Evolutionary conservation across 2,329 filamentous ascomycete species (phyloP), one percentile per base, ranked within the genome.

Genomic region (Aureobasidium sp.): DNA sequence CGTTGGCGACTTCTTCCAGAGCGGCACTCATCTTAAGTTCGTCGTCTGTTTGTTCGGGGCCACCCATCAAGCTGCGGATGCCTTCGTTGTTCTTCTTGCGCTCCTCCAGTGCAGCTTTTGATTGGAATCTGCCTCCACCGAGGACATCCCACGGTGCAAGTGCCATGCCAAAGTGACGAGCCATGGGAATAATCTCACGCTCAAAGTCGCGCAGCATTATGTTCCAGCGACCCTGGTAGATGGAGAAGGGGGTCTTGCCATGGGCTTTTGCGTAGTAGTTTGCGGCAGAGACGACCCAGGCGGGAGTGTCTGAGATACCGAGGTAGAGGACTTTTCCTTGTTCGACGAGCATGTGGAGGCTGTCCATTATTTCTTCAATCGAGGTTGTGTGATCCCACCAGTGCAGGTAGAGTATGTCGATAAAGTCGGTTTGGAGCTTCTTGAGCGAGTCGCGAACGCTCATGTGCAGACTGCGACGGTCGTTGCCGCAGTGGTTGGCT

Each of bases 1-100:
- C 80, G 20, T 81, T 82, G 0, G 88, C 88, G 7, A 92, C 81
- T 67, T 86, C 80, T n/a, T 86, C 87, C 0, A 94, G 82, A 4
- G 86, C 87, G 60, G 83, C 82, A 67, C 85, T 87, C 29, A 89
- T 79, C 53, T 81, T 82, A 33, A 78, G 75, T 60, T 87, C 85
- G 0, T 84, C 80, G 38, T 88, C 84, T 3, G 79, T 81, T 67
- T 86, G 74, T 25, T 71, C 67, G n/a, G 29, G 6, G 70, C 27
- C 68, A 7, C 70, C 67, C 58, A 75, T 71, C 16, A 48, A 50
- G 67, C 72, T 81, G 64, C 74, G 75, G 43, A 78, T 74, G 25
- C 75, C 77, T 55, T 75, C 71, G 43, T 76, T 77, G 67, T 48
- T 72, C 64, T 66, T 66, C 50, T 62, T 62, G 42, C 64, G 56